Base-by-base conservation (phyloP, 179 eudicot genomes). In the Carnegiea gigantea region DNA sequence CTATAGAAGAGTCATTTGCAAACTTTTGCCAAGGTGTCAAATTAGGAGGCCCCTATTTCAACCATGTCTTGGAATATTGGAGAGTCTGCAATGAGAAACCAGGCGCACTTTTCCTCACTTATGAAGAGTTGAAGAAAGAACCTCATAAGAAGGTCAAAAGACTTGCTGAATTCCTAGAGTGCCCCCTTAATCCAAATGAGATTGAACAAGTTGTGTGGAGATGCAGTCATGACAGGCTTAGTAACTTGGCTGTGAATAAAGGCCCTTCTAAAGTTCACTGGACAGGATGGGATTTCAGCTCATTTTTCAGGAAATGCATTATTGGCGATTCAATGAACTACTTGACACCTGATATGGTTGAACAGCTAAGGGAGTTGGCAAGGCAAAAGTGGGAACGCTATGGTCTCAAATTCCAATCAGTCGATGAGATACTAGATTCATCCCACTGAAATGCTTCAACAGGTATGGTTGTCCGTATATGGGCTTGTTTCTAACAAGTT, bases 31-130 rank as follows among this genome's bases (percentile, higher is more conserved):
- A 17, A 64, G 80, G 59, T 43, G 57, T 23, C 6, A n/a, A 11
- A 6, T 2, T 5, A 9, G 5, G 4, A 30, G 79, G 79, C 11
- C 79, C 79, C 9, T 77, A 60, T 68, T 79, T 82, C 46, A 70
- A 85, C 72, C 82, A 85, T 49, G 82, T 78, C 51, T 68, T 70
- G 67, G 82, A 68, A 48, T 81, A 67, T 11, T 76, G 77, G 80
- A 18, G 40, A 20, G 70, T 23, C 7, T 59, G 53, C 71, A 62
- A 77, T 21, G 54, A 77, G 54, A 77, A 26, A 3, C 20, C 26
- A 9, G 79, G 54, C 1, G 40, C 20, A 33, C 48, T 76, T 3
- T 57, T 59, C n/a, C 54, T 62, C 20, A 77, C 71, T 21, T 77
- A 62, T n/a, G 79, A 77, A 21, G 75, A 80, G 13, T 46, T 84